Evolutionary conservation across 805 yeast genomes (phyloP).

Genomic region (Spathaspora gorwiae): DNA sequence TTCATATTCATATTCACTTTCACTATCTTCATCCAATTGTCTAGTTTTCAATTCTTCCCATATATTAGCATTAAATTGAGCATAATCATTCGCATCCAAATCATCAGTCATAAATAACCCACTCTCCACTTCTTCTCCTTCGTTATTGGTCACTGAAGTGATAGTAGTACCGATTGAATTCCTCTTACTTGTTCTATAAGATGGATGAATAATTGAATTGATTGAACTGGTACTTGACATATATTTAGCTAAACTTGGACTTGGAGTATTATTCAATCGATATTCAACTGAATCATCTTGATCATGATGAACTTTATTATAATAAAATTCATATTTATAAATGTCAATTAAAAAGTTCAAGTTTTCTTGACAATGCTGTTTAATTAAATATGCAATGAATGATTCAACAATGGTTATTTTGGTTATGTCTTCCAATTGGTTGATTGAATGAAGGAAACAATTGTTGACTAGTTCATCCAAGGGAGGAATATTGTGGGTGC

Average conservation of each 20-base stretch:
- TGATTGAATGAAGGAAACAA: conserved; percentile 24
- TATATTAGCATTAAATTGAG: conserved; percentile 4
- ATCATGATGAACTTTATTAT: conserved; percentile 18
- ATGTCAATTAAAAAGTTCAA: conserved; percentile 42
- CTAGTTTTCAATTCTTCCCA: conserved; percentile 16
- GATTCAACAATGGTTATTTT: conserved; percentile 15
- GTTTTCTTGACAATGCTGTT: conserved; percentile 44
- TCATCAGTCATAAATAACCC: conserved; percentile 23
- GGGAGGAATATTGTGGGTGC: neutral
- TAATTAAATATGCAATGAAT: conserved; percentile 28
- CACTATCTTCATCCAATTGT: conserved; percentile 8
- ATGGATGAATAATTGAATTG: neutral
- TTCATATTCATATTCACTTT: conserved; percentile 6
- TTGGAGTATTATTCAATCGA: conserved; percentile 7
- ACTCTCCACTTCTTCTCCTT: conserved; percentile 24
- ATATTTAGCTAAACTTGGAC: conserved; percentile 2
- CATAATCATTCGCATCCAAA: conserved; percentile 9
- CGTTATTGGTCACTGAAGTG: conserved; percentile 12
- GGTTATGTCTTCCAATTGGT: conserved; percentile 11
- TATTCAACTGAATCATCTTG: neutral
- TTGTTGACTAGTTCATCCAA: conserved; percentile 28
- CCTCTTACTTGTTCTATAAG: neutral
- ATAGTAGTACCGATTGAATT: conserved; percentile 1
- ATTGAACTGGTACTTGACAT: neutral
- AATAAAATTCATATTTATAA: conserved; percentile 41